Evolutionary conservation across 495 filamentous ascomycete species (phyloP).

Genomic region (Penicillium silybi): DNA sequence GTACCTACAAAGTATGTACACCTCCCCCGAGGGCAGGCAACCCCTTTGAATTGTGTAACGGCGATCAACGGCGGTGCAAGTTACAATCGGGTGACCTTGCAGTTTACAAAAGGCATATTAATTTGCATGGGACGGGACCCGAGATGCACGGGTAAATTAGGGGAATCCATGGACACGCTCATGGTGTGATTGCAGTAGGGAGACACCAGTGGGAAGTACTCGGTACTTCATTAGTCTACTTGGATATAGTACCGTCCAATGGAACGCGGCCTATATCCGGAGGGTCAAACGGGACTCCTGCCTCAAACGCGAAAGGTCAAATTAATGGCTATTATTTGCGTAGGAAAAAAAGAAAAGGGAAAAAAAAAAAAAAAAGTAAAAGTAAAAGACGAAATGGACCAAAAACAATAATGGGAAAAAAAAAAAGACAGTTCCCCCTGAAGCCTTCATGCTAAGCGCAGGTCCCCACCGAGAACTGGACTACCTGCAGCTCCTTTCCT

Average conservation of each 20-base stretch:
- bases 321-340: too few species aligned
- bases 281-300: too few species aligned
- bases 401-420: not conserved
- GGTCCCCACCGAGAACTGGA: slow-evolving; percentile 22
- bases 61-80: slow-evolving; percentile 5
- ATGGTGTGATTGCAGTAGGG: not conserved
- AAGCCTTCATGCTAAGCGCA: slow-evolving; percentile 10
- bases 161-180: not conserved
- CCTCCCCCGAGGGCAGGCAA: not conserved
- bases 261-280: not conserved
- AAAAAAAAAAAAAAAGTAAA: too few species aligned
- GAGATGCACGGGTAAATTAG: slow-evolving; percentile 23
- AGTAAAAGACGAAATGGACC: not conserved
- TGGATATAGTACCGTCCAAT: not conserved
- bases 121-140: slow-evolving; percentile 16
- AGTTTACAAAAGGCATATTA: slow-evolving; percentile 2
- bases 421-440: slow-evolving; percentile 6
- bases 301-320: too few species aligned
- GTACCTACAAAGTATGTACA: not conserved
- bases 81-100: slow-evolving; percentile 3
- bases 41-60: slow-evolving; percentile 17
- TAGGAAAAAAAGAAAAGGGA: too few species aligned
- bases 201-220: too few species aligned
- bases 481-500: slow-evolving; percentile 45
- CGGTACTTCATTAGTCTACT: not conserved